Evolutionary conservation across 768 basidiomycete species (phyloP).

Genomic region (Phylloporus scabripes): DNA sequence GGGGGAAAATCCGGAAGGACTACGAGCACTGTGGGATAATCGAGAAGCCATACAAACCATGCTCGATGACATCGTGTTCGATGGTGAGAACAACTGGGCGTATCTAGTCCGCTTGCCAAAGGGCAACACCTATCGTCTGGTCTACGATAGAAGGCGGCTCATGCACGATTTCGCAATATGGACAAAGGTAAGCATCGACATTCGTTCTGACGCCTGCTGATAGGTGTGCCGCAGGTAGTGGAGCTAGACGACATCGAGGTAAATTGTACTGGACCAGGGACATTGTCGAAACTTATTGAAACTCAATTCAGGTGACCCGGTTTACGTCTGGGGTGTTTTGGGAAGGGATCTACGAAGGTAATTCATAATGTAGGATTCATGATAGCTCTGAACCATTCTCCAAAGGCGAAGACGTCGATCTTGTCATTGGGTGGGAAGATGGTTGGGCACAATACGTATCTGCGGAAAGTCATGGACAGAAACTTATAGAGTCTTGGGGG

Average conservation of each 20-base stretch:
- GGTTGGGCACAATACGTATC: constrained; percentile 21
- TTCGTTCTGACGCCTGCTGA: constrained; percentile 4
- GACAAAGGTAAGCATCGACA: constrained; percentile 21
- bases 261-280: neutral
- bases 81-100: constrained; percentile 31
- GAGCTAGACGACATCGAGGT: constrained; percentile 31
- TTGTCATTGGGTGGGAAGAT: constrained; percentile 26
- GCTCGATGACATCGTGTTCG: constrained; percentile 27
- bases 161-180: constrained; percentile 23
- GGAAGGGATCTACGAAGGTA: constrained; percentile 29
- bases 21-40: constrained; percentile 19
- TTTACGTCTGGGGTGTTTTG: constrained; percentile 16
- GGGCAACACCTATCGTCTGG: constrained; percentile 21
- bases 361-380: neutral
- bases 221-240: constrained; percentile 17
- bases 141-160: constrained; percentile 22
- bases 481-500: constrained; percentile 25
- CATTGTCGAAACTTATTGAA: neutral
- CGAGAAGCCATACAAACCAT: constrained; percentile 31
- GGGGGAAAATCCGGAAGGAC: constrained; percentile 12
- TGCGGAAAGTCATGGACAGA: constrained; percentile 26
- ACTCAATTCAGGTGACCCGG: constrained; percentile 22
- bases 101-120: constrained; percentile 27
- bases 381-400: neutral
- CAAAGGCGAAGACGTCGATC: constrained; percentile 25